These are phyloP conservation scores for Rhipidocladum racemiflorum DNA, from an alignment of 176 grass and related monocot species.

Conservation along the genomic window DNA sequence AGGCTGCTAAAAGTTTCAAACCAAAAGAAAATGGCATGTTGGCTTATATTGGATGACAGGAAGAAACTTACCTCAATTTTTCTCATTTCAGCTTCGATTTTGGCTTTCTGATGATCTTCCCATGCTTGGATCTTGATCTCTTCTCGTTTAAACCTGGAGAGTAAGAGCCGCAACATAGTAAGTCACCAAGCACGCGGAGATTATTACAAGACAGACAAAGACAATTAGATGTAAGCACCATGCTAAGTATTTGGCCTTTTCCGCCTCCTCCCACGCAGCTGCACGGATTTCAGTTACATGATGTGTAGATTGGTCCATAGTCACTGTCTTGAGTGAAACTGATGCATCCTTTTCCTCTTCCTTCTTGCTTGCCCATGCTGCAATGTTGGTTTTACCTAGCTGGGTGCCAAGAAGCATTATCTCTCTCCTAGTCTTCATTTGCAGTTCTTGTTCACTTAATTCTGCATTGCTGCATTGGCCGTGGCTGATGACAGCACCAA, in stretches of 20 bases:
- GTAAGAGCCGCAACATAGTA: background rate
- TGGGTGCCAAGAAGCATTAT: constrained; percentile 94
- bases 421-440: constrained; percentile 78
- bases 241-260: constrained; percentile 85
- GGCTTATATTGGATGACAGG: background rate
- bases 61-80: constrained; percentile 68
- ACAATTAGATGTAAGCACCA: constrained; percentile 42
- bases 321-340: constrained; percentile 46
- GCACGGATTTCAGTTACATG: constrained; percentile 66
- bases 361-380: constrained; percentile 92
- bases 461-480: constrained; percentile 44
- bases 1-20: background rate
- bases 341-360: constrained; percentile 77
- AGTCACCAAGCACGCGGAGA: background rate
- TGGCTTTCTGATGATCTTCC: constrained; percentile 97
- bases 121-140: constrained; percentile 96
- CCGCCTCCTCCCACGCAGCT: constrained; percentile 85
- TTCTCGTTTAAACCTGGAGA: constrained; percentile 80
- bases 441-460: constrained; percentile 73
- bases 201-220: background rate
- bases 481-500: constrained; percentile 26
- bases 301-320: constrained; percentile 45
- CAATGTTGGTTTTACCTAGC: constrained; percentile 86
- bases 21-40: background rate
- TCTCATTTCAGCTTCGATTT: constrained; percentile 97